A percentile compares a stretch with the other conserved stretches of the same genome.
phyloP scores from a whole-genome alignment of 768 basidiomycete genomes.

The Leccinum aurantiacum region DNA sequence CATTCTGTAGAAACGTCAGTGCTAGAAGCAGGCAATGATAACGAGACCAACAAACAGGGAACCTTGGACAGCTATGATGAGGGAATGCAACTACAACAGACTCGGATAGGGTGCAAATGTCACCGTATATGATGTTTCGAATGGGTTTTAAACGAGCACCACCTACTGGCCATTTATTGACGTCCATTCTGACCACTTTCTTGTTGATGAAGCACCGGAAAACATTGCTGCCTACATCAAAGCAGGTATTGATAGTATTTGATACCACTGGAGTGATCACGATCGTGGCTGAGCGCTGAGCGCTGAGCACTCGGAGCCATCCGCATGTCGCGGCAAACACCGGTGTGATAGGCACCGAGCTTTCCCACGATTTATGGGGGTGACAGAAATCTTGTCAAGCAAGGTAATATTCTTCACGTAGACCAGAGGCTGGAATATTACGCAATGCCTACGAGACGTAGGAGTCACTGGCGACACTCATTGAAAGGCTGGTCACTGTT shows the following conservation, averaged over 20 bases:
- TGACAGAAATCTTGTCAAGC: no score
- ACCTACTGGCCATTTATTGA: slow-evolving; percentile 88
- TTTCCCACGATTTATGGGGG: no score
- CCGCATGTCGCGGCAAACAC: no score
- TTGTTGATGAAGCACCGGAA: slow-evolving; percentile 70
- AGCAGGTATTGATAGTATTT: slow-evolving; percentile 53
- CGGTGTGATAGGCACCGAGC: no score
- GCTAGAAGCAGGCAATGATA: neutral
- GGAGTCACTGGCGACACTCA: no score
- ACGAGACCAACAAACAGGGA: slow-evolving; percentile 38
- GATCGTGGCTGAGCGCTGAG: no score
- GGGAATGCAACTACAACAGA: neutral
- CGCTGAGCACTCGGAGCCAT: no score
- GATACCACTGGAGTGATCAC: no score
- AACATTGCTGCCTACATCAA: slow-evolving; percentile 81
- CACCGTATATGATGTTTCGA: slow-evolving; percentile 85
- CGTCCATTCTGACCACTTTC: slow-evolving; percentile 68
- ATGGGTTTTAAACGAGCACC: slow-evolving; percentile 87
- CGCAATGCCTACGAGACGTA: no score
- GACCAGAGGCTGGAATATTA: no score
- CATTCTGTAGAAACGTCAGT: slow-evolving; percentile 56
- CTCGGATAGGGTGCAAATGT: neutral
- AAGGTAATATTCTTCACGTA: no score
- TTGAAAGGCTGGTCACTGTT: no score
- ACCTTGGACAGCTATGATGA: slow-evolving; percentile 36